These are phyloP conservation scores for Ceratobasidium sp. DNA, from an alignment of 1,284 basidiomycete genomes.

Conservation along the genomic window DNA sequence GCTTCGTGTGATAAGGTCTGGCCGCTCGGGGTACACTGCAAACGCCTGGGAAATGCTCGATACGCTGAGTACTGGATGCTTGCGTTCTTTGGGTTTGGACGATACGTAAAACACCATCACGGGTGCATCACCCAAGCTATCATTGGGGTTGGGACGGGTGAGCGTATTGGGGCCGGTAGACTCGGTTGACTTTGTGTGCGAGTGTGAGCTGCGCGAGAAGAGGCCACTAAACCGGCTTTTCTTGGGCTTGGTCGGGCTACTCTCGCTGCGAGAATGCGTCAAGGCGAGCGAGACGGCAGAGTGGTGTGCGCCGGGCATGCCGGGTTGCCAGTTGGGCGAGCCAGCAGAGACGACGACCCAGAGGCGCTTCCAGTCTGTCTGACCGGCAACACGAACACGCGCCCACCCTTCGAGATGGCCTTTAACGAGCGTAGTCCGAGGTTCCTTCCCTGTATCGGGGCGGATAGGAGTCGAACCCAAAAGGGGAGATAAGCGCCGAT, in stretches of 20 bases:
- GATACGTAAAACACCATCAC: constrained; percentile 69
- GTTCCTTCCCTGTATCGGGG: constrained; percentile 67
- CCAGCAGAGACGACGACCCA: constrained; percentile 77
- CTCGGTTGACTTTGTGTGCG: constrained; percentile 27
- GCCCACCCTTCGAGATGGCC: constrained; percentile 94
- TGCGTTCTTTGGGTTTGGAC: constrained; percentile 74
- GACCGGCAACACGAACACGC: constrained; percentile 89
- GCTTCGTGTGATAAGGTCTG: constrained; percentile 87
- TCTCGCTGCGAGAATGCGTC: neutral
- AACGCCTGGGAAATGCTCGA: constrained; percentile 67
- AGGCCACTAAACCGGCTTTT: constrained; percentile 44
- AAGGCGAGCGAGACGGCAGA: constrained; percentile 47
- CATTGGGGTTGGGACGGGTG: constrained; percentile 11
- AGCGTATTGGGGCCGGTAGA: constrained; percentile 6
- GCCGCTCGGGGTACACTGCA: constrained; percentile 93
- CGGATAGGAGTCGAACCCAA: constrained; percentile 5
- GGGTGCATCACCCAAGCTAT: constrained; percentile 51
- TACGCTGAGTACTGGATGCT: constrained; percentile 70
- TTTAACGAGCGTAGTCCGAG: constrained; percentile 71
- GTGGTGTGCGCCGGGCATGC: constrained; percentile 49
- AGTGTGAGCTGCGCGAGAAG: constrained; percentile 23
- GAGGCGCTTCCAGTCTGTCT: constrained; percentile 94
- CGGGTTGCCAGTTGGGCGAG: constrained; percentile 52
- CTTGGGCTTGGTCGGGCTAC: constrained; percentile 16
- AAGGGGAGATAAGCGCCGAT: constrained; percentile 28